phyloP scores from a whole-genome alignment of 352 stramenopile species.

The Phytophthora citrophthora region DNA sequence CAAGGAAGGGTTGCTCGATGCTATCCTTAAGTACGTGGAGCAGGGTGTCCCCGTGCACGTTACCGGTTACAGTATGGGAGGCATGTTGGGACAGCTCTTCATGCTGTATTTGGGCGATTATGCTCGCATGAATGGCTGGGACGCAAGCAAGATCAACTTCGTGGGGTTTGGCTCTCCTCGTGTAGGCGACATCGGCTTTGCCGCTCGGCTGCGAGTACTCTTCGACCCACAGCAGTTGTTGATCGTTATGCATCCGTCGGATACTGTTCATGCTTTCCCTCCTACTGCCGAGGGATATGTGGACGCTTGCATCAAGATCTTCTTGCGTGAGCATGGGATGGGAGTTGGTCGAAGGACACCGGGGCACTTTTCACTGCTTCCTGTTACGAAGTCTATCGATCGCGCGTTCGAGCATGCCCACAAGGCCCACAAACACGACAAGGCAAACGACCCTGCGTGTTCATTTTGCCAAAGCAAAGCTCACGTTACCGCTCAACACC shows the following conservation, averaged over 20 bases:
- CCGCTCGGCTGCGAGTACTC: constrained; percentile 69
- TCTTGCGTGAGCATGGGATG: constrained; percentile 73
- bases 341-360: constrained; percentile 70
- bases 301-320: constrained; percentile 86
- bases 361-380: constrained; percentile 78
- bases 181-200: constrained; percentile 82
- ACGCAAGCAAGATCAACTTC: constrained; percentile 84
- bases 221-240: constrained; percentile 83
- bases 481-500: constrained; percentile 75
- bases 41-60: constrained; percentile 78
- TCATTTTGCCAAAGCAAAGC: constrained; percentile 68
- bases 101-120: constrained; percentile 82
- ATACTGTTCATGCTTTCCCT: constrained; percentile 85
- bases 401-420: constrained; percentile 73
- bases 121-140: constrained; percentile 73
- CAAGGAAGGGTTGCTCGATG: constrained; percentile 72
- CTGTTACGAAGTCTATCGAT: constrained; percentile 78
- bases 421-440: constrained; percentile 47
- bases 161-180: constrained; percentile 86
- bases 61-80: constrained; percentile 88
- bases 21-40: constrained; percentile 78
- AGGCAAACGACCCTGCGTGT: constrained; percentile 43
- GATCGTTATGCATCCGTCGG: constrained; percentile 87
- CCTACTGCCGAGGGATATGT: constrained; percentile 83
- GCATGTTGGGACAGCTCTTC: constrained; percentile 81